Base-by-base conservation (phyloP, 352 stramenopile species). In the Globisporangium radiosum region DNA sequence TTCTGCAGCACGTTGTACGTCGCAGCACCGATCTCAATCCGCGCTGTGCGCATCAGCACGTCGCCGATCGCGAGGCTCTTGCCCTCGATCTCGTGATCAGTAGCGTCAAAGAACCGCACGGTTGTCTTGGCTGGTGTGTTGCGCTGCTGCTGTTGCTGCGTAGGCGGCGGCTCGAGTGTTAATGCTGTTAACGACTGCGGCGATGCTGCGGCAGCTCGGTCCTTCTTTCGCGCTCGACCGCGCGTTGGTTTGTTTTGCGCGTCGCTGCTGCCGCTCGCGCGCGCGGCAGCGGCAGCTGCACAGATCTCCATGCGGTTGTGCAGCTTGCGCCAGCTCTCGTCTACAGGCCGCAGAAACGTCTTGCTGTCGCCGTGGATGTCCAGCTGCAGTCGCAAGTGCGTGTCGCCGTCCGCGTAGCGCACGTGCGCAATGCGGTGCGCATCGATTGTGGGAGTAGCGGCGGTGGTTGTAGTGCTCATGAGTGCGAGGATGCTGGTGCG, bases 231-330 rank as follows among this genome's bases (percentile, higher is more conserved):
- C 25, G 25, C 25, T 25, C 25, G 25, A 25, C 25, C 25, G 25
- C 25, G 25, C 1, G 25, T 2, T 25, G 25, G 25, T 2, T 25
- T 25, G 25, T 25, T 25, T 25, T 25, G 25, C 25, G 25, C 25
- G 25, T 25, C 25, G 25, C 25, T 25, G 25, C 25, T 25, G 25
- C 25, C 25, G 25, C 25, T 25, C 25, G 25, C 25, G 25, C 25
- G 25, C 25, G 25, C 25, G 25, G 25, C 25, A 25, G 25, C 25
- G 25, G 25, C 25, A 25, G 67, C 58, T 33, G 76, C 80, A 43
- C 86, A 51, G 11, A 90, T 59, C 68, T 87, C 72, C 54, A 90
- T 53, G n/a, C 80, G 80, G 39, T 75, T 64, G 54, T 76, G 75
- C 17, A 90, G 57, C 52, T 83, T 85, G 44, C 81, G 72, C 37